Percentiles rank a stretch among this genome's conserved stretches.
phyloP scores from a whole-genome alignment of 1,284 basidiomycete genomes.

The Cryptococcus sp. region DNA sequence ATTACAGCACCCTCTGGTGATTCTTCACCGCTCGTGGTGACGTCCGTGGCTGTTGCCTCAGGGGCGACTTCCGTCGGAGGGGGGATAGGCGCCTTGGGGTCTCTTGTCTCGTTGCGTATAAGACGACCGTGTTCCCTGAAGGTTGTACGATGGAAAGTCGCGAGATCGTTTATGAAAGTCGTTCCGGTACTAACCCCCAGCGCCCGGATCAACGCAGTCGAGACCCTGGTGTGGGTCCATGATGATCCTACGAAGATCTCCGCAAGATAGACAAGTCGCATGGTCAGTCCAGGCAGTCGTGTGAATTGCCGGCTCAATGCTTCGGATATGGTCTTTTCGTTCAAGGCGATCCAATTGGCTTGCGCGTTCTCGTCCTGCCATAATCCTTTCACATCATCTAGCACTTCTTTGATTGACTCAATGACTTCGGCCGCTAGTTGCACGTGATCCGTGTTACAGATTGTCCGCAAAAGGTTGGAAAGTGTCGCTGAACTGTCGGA shows the following conservation, averaged over 20 bases:
- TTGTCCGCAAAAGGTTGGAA: constrained; percentile 78
- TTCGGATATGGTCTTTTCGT: constrained; percentile 9
- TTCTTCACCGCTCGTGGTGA: too few relatives aligned
- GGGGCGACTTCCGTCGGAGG: background rate
- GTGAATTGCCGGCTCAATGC: constrained; percentile 50
- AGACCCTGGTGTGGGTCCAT: constrained; percentile 73
- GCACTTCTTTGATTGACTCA: constrained; percentile 64
- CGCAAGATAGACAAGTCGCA: constrained; percentile 55
- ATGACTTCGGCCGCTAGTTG: constrained; percentile 71
- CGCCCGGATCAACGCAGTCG: constrained; percentile 69
- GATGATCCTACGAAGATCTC: constrained; percentile 85
- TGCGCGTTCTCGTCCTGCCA: constrained; percentile 57
- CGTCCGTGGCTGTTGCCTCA: background rate
- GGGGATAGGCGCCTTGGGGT: background rate
- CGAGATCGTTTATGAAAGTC: constrained; percentile 69
- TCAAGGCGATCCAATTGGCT: constrained; percentile 55
- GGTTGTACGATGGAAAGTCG: constrained; percentile 68
- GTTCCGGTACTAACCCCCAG: constrained; percentile 62
- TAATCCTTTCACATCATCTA: constrained; percentile 66
- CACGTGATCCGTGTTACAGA: constrained; percentile 78
- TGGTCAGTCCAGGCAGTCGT: constrained; percentile 64
- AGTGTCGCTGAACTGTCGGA: constrained; percentile 76
- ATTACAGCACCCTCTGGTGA: background rate
- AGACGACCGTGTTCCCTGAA: constrained; percentile 11
- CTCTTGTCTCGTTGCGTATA: background rate